Base-by-base conservation (phyloP, 1,139 yeast species). In the Yamadazyma pseudoaaseri region DNA sequence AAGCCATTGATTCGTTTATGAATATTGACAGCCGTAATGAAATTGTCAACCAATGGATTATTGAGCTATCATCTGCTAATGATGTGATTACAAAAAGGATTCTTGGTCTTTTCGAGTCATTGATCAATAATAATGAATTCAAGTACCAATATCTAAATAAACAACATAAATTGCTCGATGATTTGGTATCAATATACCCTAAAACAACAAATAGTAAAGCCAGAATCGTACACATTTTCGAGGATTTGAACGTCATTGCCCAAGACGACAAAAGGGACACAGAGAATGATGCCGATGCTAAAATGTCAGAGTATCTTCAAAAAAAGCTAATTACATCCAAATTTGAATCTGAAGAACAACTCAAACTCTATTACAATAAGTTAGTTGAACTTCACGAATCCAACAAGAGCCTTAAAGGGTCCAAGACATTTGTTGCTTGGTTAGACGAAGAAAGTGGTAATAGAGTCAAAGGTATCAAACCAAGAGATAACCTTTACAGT, bases 361-460 rank as follows among this genome's bases (percentile, higher is more conserved):
- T 71, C 33, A 65, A 71, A 37, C 41, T 55, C 2, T 64, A 67
- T 33, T 76, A 76, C 50, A 57, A 61, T 25, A 61, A 65, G 31
- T 53, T 79, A 37, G 67, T 65, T 27, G 59, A 65, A 11, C 42
- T 69, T 13, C 75, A 69, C 43, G 26, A 49, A 22, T 16, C 37
- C 2, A 48, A 59, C 40, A 41, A 40, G 18, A 26, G 44, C 1
- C 45, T 67, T 22, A 49, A 54, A 22, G 62, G 68, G 5, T 37
- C 55, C 1, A 36, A 48, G 2, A 60, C 55, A 10, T 69, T 86
- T 45, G 45, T 86, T 34, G 58, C 70, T 23, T 86, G 95, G 95
- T 58, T 86, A 30, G 70, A 79, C 12, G 51, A 58, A 29, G 76
- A 81, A 45, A 67, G 72, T 2, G 74, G 70, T 26, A 37, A 40